A percentile compares a stretch with the other conserved stretches of the same genome.
phyloP scores from a whole-genome alignment of 768 basidiomycete genomes.

The Mycena rosella region DNA sequence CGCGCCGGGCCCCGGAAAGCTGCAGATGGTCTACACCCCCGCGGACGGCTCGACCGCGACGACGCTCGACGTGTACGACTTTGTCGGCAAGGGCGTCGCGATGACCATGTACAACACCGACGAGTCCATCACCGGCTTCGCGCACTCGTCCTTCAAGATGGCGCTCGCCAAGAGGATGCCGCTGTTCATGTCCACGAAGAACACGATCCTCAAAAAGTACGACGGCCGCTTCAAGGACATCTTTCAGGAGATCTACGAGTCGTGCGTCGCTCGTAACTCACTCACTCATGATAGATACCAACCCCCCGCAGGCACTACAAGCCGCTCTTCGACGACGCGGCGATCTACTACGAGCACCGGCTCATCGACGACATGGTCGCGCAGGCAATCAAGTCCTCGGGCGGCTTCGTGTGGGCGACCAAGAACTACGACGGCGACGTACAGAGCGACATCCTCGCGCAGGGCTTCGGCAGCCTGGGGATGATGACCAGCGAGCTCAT shows the following conservation, averaged over 20 bases:
- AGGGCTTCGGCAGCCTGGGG: conserved; percentile 95
- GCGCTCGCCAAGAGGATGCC: conserved; percentile 84
- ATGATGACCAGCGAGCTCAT: conserved; percentile 99
- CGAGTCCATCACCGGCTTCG: conserved; percentile 96
- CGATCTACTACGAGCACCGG: conserved; percentile 95
- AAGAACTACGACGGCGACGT: conserved; percentile 91
- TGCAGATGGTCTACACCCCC: conserved; percentile 93
- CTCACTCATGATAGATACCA: not conserved
- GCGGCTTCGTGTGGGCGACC: conserved; percentile 87
- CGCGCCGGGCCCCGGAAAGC: conserved; percentile 91
- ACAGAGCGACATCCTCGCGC: conserved; percentile 94
- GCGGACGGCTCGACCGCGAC: conserved; percentile 76
- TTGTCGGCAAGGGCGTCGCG: conserved; percentile 92
- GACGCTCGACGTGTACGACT: conserved; percentile 90
- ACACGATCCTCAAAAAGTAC: conserved; percentile 97
- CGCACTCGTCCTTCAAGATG: conserved; percentile 99
- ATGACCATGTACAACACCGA: conserved; percentile 99
- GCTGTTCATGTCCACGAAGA: conserved; percentile 98
- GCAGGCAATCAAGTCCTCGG: conserved; percentile 95
- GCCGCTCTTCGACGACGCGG: conserved; percentile 71
- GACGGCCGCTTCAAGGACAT: conserved; percentile 99
- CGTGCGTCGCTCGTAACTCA: conserved; percentile 36
- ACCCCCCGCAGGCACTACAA: conserved; percentile 65
- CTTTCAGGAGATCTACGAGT: conserved; percentile 96
- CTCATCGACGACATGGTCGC: conserved; percentile 99